Conservation (phyloP, 2,329 filamentous ascomycete genomes). For the Fusarium mangiferae region DNA sequence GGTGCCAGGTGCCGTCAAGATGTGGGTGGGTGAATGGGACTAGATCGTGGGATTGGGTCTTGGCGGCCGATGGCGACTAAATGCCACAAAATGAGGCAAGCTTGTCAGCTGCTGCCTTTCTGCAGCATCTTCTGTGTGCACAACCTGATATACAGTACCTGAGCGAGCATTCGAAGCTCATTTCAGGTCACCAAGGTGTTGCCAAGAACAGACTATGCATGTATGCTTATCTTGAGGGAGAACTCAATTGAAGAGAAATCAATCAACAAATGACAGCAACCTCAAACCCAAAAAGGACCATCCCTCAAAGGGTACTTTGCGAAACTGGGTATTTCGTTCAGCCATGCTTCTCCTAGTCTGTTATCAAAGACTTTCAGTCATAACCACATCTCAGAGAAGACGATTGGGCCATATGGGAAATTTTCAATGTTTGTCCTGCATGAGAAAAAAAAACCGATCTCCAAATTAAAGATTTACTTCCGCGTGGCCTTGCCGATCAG, state of each 20-base stretch:
- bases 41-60: slow-evolving; percentile 27
- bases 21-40: slow-evolving; percentile 21
- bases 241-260: neutral
- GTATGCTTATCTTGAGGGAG: neutral
- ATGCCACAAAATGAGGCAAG: slow-evolving; percentile 36
- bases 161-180: neutral
- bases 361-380: neutral
- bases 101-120: slow-evolving; percentile 11
- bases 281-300: neutral
- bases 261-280: neutral
- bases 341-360: too few species aligned
- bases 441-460: neutral
- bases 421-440: neutral
- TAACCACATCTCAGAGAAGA: neutral
- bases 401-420: neutral
- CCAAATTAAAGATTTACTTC: neutral
- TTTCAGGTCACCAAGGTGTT: slow-evolving; percentile 8
- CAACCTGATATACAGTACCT: neutral
- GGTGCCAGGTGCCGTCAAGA: neutral
- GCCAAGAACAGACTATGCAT: neutral
- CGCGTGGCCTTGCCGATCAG: neutral
- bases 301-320: too few species aligned
- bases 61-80: slow-evolving; percentile 40
- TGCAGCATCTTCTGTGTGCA: neutral
- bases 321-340: too few species aligned